phyloP scores from a whole-genome alignment of 106 monocot genomes.

The Dendrobium nobile region DNA sequence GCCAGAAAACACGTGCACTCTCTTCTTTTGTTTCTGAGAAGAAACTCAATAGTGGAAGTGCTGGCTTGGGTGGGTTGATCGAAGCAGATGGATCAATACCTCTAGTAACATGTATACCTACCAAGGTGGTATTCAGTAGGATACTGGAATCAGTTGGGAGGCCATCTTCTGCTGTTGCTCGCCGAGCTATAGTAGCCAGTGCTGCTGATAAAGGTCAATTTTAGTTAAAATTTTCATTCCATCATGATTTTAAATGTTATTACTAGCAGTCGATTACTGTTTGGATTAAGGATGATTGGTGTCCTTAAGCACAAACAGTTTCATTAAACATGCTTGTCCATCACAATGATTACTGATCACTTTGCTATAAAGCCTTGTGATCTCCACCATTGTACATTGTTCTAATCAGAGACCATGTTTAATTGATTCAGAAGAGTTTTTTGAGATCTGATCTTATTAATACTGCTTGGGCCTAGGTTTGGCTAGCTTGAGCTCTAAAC shows the following conservation, averaged over 20 bases:
- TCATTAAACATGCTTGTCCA: too few species aligned
- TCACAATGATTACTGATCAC: too few species aligned
- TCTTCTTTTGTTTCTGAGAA: slow-evolving; percentile 43
- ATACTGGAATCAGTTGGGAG: slow-evolving; percentile 69
- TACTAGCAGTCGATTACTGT: neutral
- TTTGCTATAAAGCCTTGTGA: neutral
- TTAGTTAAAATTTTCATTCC: neutral
- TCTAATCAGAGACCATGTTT: neutral
- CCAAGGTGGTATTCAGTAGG: slow-evolving; percentile 67
- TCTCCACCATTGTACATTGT: slow-evolving; percentile 1
- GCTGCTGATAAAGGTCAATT: slow-evolving; percentile 14
- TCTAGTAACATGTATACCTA: slow-evolving; percentile 59
- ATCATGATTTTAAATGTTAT: neutral
- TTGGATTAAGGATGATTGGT: neutral
- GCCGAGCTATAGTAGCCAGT: slow-evolving; percentile 20
- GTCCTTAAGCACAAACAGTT: too few species aligned
- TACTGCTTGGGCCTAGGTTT: neutral
- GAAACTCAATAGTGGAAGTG: slow-evolving; percentile 1
- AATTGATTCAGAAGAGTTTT: neutral
- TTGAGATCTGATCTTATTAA: neutral
- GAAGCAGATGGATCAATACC: slow-evolving; percentile 44
- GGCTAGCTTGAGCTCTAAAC: neutral
- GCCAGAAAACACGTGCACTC: slow-evolving; percentile 49
- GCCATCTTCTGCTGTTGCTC: slow-evolving; percentile 17
- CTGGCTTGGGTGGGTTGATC: slow-evolving; percentile 41